Conservation (phyloP, 495 filamentous ascomycete genomes). For the Polyplosphaeria fusca region DNA sequence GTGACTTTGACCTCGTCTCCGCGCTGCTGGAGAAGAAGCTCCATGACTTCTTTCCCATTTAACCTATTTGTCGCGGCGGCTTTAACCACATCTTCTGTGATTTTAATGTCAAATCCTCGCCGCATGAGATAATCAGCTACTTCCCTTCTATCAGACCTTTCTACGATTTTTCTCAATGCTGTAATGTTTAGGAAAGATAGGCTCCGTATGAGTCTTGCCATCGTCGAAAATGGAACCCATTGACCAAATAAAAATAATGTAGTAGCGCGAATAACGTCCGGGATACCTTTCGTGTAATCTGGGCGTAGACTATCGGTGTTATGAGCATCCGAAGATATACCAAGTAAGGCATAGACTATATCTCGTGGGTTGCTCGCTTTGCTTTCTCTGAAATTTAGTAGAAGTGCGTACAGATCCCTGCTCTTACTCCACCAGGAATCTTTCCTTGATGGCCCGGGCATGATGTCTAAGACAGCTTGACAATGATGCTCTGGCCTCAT, state of each 20-base stretch:
- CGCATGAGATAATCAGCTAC: background rate
- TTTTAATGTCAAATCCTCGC: background rate
- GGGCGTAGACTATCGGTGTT: conserved; percentile 13
- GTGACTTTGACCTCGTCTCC: too few relatives aligned
- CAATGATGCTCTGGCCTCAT: conserved; percentile 5
- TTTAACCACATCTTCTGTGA: background rate
- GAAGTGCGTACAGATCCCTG: conserved; percentile 35
- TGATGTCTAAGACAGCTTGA: conserved; percentile 42
- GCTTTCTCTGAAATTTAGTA: conserved; percentile 36
- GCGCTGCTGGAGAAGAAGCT: too few relatives aligned
- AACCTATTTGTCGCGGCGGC: background rate
- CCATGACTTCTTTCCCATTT: conserved; percentile 2
- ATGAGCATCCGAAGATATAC: conserved; percentile 35
- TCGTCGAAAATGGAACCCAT: background rate
- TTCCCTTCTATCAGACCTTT: background rate
- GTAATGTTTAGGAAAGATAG: background rate
- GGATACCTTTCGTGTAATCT: conserved; percentile 27
- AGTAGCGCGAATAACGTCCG: conserved; percentile 21
- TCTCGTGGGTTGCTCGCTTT: conserved; percentile 38
- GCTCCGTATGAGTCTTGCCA: background rate
- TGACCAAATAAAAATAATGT: conserved; percentile 4
- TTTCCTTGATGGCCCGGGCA: conserved; percentile 34
- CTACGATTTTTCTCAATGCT: conserved; percentile 1
- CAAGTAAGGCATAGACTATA: conserved; percentile 41
- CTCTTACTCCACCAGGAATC: conserved; percentile 37